These are phyloP conservation scores for Phoma sp. DNA, from an alignment of 2,329 filamentous ascomycete species.

Conservation along the genomic window DNA sequence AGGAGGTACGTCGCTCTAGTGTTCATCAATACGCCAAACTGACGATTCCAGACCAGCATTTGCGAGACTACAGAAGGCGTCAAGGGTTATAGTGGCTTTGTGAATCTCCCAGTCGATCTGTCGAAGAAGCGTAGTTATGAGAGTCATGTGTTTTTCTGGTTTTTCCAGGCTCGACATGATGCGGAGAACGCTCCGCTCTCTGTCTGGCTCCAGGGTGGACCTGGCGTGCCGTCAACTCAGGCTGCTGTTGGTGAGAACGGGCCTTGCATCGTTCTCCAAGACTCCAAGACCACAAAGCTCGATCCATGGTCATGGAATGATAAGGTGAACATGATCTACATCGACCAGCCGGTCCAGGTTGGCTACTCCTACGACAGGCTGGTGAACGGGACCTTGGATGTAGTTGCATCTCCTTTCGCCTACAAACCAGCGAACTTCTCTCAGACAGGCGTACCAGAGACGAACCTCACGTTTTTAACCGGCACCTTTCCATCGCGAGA, in stretches of 20 bases:
- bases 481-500: conserved; percentile 19
- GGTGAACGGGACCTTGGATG: conserved; percentile 19
- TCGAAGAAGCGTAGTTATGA: conserved; percentile 18
- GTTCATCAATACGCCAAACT: background rate
- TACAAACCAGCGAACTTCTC: conserved; percentile 7
- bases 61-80: conserved; percentile 60
- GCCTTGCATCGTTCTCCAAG: conserved; percentile 19
- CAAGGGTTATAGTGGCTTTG: conserved; percentile 62
- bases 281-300: conserved; percentile 24
- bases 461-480: conserved; percentile 13
- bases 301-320: conserved; percentile 35
- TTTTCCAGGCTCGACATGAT: conserved; percentile 25
- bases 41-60: conserved; percentile 37
- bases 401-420: background rate
- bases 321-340: conserved; percentile 60
- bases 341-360: conserved; percentile 69
- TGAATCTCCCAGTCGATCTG: conserved; percentile 54
- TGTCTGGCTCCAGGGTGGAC: conserved; percentile 22
- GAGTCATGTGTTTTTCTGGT: conserved; percentile 28
- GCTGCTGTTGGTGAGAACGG: conserved; percentile 27
- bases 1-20: conserved; percentile 12
- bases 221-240: conserved; percentile 23
- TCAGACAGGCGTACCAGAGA: conserved; percentile 12
- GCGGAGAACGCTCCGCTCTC: conserved; percentile 20
- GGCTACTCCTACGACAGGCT: conserved; percentile 55